Base-by-base conservation (phyloP, 2,329 filamentous ascomycete genomes). In the Proliferodiscus dingleyae region DNA sequence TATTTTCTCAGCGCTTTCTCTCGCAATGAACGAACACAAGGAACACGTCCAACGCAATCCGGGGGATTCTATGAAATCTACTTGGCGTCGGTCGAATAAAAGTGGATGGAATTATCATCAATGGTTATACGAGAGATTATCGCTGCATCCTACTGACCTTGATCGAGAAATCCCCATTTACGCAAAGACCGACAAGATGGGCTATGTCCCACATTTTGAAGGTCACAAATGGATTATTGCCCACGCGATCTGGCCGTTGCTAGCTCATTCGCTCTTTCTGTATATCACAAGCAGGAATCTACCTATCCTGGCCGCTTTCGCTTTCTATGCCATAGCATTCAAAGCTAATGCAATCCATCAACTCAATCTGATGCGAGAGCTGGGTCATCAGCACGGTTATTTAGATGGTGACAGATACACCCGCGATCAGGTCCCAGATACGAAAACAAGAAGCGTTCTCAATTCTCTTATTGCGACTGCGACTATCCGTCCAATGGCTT, bases 381-480 rank as follows among this genome's bases (percentile, higher is more conserved):
- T 65, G 6, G 64, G 64, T 18, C 61, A 66, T 28, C 45, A 46
- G n/a, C 54, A 56, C 30, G 66, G 66, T 19, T 62, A 51, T 47
- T 54, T 64, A 33, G 62, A 64, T 45, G 61, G 62, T 19, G 61
- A 64, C 48, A 58, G 58, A 38, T 64, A 68, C 45, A 56, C 54
- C 5, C 59, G 66, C 24, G 64, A 68, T 42, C 57, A 59, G 16
- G 59, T 68, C 0, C 66, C 66, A 0, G 64, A 68, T 40, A 52
- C 57, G 8, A 53, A 48, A 13, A 57, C 61, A 28, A 23, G 33
- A 37, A 61, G 58, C 33, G 54, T 59, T 1, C 46, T 58, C 10
- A 19, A 28, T 8, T 60, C 61, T 3, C 48, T 61, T 13, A 36
- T 56, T 34, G 45, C 45, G 23, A 60, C 59, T 3, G 43, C 57